Conservation (phyloP, 345 rosid genomes). For the Citrus unshiu region DNA sequence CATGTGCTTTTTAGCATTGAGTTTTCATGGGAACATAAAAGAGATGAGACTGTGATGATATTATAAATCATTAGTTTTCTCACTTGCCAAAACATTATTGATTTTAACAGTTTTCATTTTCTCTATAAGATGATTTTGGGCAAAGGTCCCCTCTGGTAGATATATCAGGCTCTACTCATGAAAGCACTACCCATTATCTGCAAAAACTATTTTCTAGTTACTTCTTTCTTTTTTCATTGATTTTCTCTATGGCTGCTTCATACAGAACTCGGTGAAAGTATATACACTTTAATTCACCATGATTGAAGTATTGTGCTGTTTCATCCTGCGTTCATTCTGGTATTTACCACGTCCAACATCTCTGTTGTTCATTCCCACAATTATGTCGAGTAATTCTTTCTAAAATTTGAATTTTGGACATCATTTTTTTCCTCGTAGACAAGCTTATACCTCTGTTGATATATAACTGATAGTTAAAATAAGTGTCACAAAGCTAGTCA, state of each 20-base stretch:
- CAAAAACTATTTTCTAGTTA: neutral
- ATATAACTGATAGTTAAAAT: neutral
- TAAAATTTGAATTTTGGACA: neutral
- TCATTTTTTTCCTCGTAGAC: neutral
- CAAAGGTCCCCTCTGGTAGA: neutral
- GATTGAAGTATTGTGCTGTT: neutral
- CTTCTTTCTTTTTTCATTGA: neutral
- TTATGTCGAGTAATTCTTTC: neutral
- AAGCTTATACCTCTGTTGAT: neutral
- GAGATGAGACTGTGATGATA: neutral
- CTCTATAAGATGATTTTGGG: neutral
- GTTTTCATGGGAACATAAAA: neutral
- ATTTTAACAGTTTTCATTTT: neutral
- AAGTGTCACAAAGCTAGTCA: neutral
- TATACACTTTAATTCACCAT: neutral
- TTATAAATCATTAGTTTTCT: neutral
- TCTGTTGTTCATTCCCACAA: neutral
- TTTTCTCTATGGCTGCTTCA: neutral
- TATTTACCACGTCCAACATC: neutral
- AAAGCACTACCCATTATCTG: too few species aligned
- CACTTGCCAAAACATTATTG: neutral
- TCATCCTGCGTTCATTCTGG: neutral
- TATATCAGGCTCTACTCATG: too few species aligned
- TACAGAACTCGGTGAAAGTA: neutral
- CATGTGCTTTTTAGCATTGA: neutral